Evolutionary conservation across 257 asterid genomes (phyloP).

Genomic region (Ajuga chamaepitys): DNA sequence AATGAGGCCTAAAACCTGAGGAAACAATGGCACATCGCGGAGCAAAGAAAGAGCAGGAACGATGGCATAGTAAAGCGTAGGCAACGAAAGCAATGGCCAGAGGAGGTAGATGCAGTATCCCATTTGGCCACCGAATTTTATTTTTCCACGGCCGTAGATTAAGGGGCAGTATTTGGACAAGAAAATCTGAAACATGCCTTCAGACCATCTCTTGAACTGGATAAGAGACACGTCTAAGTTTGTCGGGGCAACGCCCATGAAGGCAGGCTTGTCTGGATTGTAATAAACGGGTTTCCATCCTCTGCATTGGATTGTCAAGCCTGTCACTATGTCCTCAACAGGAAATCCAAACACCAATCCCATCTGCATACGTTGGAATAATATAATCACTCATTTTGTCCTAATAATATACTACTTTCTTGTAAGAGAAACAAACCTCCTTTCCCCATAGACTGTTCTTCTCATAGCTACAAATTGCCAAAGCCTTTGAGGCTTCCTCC

Average conservation of each 20-base stretch:
- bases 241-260: slow-evolving; percentile 58
- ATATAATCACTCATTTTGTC: neutral
- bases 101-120: slow-evolving; percentile 58
- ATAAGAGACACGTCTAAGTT: slow-evolving; percentile 51
- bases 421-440: slow-evolving; percentile 29
- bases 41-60: slow-evolving; percentile 43
- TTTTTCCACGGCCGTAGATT: slow-evolving; percentile 45
- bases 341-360: slow-evolving; percentile 78
- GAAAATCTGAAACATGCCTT: slow-evolving; percentile 75
- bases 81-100: slow-evolving; percentile 54
- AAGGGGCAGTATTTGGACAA: slow-evolving; percentile 66
- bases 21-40: slow-evolving; percentile 44
- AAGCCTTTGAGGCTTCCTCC: slow-evolving; percentile 42
- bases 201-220: slow-evolving; percentile 78
- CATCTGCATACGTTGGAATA: slow-evolving; percentile 34
- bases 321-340: slow-evolving; percentile 80
- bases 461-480: slow-evolving; percentile 62
- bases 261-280: slow-evolving; percentile 54
- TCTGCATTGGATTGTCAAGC: slow-evolving; percentile 69
- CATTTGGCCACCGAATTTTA: slow-evolving; percentile 54
- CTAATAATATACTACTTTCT: neutral
- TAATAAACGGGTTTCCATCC: slow-evolving; percentile 79
- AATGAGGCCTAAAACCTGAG: slow-evolving; percentile 28
- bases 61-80: slow-evolving; percentile 35
- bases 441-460: slow-evolving; percentile 75